Evolutionary conservation across 2,329 filamentous ascomycete genomes (phyloP).

Genomic region (Ophiostoma triangulosporum): DNA sequence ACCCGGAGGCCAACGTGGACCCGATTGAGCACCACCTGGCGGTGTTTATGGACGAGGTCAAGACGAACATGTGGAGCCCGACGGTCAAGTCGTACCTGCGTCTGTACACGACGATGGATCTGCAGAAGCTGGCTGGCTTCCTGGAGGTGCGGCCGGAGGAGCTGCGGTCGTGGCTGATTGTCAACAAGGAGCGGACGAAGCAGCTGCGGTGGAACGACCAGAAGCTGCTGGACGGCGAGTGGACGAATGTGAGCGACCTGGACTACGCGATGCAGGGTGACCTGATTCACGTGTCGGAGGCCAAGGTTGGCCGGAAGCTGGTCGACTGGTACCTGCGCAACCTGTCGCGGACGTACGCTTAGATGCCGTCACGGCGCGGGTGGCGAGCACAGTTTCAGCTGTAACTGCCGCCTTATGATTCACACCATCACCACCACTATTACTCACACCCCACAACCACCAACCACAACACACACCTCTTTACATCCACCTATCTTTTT

Average conservation of each 20-base stretch:
- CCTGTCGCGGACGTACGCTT: conserved; percentile 83
- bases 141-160: conserved; percentile 94
- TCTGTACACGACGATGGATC: conserved; percentile 98
- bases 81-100: conserved; percentile 98
- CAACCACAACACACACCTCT: not conserved
- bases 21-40: conserved; percentile 92
- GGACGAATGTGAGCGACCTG: conserved; percentile 85
- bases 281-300: conserved; percentile 95
- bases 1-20: conserved; percentile 89
- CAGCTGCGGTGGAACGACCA: conserved; percentile 91
- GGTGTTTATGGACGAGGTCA: conserved; percentile 99
- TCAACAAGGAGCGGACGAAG: conserved; percentile 97
- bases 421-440: not conserved
- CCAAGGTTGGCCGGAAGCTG: conserved; percentile 91
- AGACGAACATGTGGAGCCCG: conserved; percentile 96
- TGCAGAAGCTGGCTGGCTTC: conserved; percentile 96
- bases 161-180: conserved; percentile 80
- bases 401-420: too few relatives aligned
- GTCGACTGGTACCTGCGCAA: conserved; percentile 99
- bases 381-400: not conserved
- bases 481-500: too few relatives aligned
- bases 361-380: conserved; percentile 4
- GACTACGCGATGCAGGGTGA: conserved; percentile 98
- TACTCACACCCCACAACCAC: not conserved
- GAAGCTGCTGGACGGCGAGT: conserved; percentile 79